Conservation (phyloP, 768 basidiomycete species). For the Rubroboletus satanas region DNA sequence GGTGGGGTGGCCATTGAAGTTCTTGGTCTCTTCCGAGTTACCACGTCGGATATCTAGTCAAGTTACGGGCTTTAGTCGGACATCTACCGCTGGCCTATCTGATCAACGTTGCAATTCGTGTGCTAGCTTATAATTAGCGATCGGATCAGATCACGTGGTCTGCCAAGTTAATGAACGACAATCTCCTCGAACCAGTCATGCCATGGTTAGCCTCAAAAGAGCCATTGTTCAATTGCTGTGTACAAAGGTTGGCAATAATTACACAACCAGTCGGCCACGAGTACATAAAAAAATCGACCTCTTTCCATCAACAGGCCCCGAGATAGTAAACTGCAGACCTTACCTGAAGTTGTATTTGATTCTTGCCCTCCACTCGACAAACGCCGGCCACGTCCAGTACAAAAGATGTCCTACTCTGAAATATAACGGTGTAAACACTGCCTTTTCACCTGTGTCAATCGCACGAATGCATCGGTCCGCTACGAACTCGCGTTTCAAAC, state of each 20-base stretch:
- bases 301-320: background rate
- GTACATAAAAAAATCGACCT: background rate
- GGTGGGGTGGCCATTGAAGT: conserved; percentile 20
- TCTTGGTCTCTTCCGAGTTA: background rate
- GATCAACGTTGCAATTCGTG: background rate
- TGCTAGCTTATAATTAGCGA: no score
- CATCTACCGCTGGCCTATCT: background rate
- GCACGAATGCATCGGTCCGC: conserved; percentile 58
- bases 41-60: background rate
- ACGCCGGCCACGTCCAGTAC: conserved; percentile 62
- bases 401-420: conserved; percentile 49
- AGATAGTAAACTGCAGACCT: background rate
- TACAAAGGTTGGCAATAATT: background rate
- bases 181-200: background rate
- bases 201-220: background rate
- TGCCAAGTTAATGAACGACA: no score
- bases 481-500: conserved; percentile 57
- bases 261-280: background rate
- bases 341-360: conserved; percentile 60
- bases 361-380: conserved; percentile 55
- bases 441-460: conserved; percentile 53
- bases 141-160: background rate
- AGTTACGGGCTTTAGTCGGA: background rate
- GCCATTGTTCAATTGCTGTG: background rate
- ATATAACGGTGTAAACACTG: conserved; percentile 53